These are phyloP conservation scores for Castanospermum australe DNA, from an alignment of 306 rosid genomes.

Conservation along the genomic window DNA sequence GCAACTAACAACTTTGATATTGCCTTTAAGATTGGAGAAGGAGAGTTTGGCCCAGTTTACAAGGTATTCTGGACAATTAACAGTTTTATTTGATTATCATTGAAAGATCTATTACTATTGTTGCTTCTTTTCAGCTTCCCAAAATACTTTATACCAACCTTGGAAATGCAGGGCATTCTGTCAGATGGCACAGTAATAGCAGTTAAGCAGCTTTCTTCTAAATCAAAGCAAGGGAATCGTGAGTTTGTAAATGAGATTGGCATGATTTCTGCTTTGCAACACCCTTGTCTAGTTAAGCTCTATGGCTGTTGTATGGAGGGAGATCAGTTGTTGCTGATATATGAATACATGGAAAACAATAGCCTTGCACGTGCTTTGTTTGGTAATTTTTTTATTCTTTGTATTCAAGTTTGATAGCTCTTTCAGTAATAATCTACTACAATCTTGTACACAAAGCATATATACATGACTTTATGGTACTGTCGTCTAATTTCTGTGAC, in stretches of 20 bases:
- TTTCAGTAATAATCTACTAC: not conserved
- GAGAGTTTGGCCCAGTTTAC: slow-evolving; percentile 76
- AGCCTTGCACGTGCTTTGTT: slow-evolving; percentile 61
- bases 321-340: slow-evolving; percentile 55
- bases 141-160: not conserved
- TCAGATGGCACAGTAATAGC: slow-evolving; percentile 56
- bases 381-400: slow-evolving; percentile 35
- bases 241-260: slow-evolving; percentile 72
- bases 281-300: slow-evolving; percentile 63
- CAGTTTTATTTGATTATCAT: not conserved
- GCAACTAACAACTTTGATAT: slow-evolving; percentile 63
- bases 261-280: slow-evolving; percentile 64
- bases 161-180: slow-evolving; percentile 53
- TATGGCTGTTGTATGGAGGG: slow-evolving; percentile 68
- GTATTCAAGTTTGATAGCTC: not conserved
- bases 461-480: not conserved
- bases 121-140: not conserved
- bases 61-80: slow-evolving; percentile 44
- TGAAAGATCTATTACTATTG: not conserved
- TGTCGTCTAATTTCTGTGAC: not conserved
- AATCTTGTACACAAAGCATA: not conserved
- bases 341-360: slow-evolving; percentile 74
- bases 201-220: slow-evolving; percentile 68
- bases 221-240: slow-evolving; percentile 69
- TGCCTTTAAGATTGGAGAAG: slow-evolving; percentile 64